phyloP scores from a whole-genome alignment of 768 basidiomycete genomes.

The Mrakia frigida region DNA sequence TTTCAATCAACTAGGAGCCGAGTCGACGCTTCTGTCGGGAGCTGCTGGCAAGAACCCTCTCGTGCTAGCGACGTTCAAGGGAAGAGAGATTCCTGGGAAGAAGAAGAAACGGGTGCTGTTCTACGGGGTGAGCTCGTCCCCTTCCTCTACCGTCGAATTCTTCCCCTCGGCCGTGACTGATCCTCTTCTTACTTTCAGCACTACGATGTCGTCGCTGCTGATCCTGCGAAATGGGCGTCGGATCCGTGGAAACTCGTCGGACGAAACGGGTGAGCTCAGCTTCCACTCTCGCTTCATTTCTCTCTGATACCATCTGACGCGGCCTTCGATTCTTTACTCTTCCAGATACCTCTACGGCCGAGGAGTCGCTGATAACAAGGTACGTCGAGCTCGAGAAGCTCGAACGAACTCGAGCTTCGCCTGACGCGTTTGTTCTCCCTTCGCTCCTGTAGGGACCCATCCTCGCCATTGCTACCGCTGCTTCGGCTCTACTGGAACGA shows the following conservation, averaged over 20 bases:
- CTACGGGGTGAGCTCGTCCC: slow-evolving; percentile 58
- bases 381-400: background rate
- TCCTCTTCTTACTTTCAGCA: slow-evolving; percentile 48
- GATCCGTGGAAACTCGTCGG: slow-evolving; percentile 79
- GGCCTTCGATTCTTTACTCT: background rate
- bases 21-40: slow-evolving; percentile 53
- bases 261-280: slow-evolving; percentile 57
- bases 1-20: slow-evolving; percentile 78
- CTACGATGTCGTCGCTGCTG: slow-evolving; percentile 92
- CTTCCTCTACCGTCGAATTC: background rate
- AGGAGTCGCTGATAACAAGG: slow-evolving; percentile 84
- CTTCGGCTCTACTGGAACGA: slow-evolving; percentile 66
- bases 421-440: background rate
- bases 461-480: slow-evolving; percentile 83
- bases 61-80: slow-evolving; percentile 80
- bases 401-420: background rate
- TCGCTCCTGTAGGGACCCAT: slow-evolving; percentile 61
- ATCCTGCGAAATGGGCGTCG: slow-evolving; percentile 65
- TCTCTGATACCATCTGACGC: background rate
- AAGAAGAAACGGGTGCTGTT: slow-evolving; percentile 71
- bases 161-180: slow-evolving; percentile 3
- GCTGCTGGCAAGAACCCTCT: slow-evolving; percentile 73
- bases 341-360: slow-evolving; percentile 42
- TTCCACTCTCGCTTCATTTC: background rate
- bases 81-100: slow-evolving; percentile 54